Percentiles rank a stretch among this genome's conserved stretches.
phyloP scores from a whole-genome alignment of 176 grass and related monocot species.

The Hyparrhenia diplandra region DNA sequence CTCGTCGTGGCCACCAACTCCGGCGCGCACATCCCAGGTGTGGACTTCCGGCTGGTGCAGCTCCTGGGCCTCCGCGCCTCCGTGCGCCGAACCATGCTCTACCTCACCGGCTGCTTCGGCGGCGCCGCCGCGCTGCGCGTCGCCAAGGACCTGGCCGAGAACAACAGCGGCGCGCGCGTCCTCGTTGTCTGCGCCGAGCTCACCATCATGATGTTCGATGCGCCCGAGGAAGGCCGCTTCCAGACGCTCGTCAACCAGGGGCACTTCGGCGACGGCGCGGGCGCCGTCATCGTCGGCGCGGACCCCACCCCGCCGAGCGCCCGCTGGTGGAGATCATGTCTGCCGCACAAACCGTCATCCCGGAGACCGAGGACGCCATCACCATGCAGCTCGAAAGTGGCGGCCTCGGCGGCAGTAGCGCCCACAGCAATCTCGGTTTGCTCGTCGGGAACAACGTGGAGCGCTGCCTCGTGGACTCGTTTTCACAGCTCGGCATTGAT shows the following conservation, averaged over 20 bases:
- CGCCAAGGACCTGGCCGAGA: constrained; percentile 72
- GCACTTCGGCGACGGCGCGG: constrained; percentile 43
- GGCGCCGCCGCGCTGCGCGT: constrained; percentile 43
- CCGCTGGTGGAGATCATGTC: constrained; percentile 56
- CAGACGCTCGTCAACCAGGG: constrained; percentile 46
- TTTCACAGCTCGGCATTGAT: constrained; percentile 20
- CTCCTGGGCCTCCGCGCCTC: constrained; percentile 47
- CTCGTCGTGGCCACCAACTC: constrained; percentile 53
- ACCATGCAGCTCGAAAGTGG: constrained; percentile 26
- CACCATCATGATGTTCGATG: constrained; percentile 36
- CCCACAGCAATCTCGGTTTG: constrained; percentile 26
- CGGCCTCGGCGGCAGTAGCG: constrained; percentile 21
- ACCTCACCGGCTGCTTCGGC: constrained; percentile 38
- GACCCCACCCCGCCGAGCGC: constrained; percentile 42
- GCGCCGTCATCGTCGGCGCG: constrained; percentile 39
- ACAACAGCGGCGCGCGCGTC: constrained; percentile 50
- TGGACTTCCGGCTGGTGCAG: constrained; percentile 38
- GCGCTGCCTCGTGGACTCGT: constrained; percentile 33
- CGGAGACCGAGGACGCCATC: constrained; percentile 36
- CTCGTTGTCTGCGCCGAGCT: constrained; percentile 51
- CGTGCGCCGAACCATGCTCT: constrained; percentile 37
- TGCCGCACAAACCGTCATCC: constrained; percentile 31
- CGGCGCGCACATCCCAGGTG: constrained; percentile 50
- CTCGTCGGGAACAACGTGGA: constrained; percentile 45
- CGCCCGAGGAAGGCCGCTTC: constrained; percentile 15